Evolutionary conservation across 1,139 yeast species (phyloP).

Genomic region (Geotrichum histeridarum): DNA sequence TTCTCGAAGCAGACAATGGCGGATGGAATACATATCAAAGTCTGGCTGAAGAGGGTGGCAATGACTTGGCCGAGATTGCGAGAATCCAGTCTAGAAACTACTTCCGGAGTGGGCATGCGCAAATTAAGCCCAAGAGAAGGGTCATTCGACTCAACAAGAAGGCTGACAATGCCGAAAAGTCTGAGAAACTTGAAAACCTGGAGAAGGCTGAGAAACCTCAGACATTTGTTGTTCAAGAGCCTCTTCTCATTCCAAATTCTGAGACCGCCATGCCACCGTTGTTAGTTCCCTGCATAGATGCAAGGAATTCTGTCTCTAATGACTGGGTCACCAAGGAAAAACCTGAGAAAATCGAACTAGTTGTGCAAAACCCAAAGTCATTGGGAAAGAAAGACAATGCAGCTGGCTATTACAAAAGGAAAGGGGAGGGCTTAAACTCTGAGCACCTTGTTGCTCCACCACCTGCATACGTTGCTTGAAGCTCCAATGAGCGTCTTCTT

Average conservation of each 20-base stretch:
- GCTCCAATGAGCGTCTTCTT: neutral
- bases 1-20: conserved; percentile 5
- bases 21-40: conserved; percentile 20
- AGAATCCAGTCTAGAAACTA: conserved; percentile 28
- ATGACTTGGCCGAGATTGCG: conserved; percentile 30
- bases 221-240: too few relatives aligned
- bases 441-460: conserved; percentile 12
- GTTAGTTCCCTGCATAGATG: too few relatives aligned
- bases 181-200: neutral
- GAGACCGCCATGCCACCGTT: too few relatives aligned
- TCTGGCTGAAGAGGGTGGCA: conserved; percentile 25
- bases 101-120: conserved; percentile 23
- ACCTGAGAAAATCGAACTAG: too few relatives aligned
- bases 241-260: too few relatives aligned
- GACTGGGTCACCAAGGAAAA: too few relatives aligned
- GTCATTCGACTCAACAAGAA: conserved; percentile 28
- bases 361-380: too few relatives aligned
- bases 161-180: conserved; percentile 5
- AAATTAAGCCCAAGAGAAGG: conserved; percentile 32
- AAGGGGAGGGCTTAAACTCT: too few relatives aligned
- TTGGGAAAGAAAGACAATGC: too few relatives aligned
- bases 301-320: too few relatives aligned
- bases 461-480: conserved; percentile 22
- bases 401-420: too few relatives aligned
- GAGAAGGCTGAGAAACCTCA: neutral